Evolutionary conservation across 805 yeast genomes (phyloP).

Genomic region (Sugiyamaella mastotermitis): DNA sequence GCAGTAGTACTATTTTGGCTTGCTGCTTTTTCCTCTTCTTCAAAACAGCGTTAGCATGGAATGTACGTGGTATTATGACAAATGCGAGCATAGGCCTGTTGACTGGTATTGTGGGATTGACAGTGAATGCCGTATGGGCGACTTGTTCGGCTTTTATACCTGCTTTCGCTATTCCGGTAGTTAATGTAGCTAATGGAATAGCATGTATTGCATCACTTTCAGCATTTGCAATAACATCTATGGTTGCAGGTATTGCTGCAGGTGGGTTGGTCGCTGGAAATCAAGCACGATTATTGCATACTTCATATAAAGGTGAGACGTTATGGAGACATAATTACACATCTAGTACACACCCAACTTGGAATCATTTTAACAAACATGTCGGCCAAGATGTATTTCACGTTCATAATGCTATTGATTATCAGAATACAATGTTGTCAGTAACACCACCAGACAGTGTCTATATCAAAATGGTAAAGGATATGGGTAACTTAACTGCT

Average conservation of each 20-base stretch:
- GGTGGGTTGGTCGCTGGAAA: not conserved
- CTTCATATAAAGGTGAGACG: not conserved
- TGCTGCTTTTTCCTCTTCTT: no score
- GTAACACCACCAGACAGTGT: no score
- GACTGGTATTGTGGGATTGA: no score
- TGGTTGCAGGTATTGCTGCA: no score
- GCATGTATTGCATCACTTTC: not conserved
- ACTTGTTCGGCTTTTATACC: not conserved
- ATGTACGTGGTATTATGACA: no score
- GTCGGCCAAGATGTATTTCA: not conserved
- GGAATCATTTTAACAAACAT: not conserved
- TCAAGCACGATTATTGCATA: not conserved
- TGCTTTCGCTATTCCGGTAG: not conserved
- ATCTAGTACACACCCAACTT: not conserved
- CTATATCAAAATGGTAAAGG: no score
- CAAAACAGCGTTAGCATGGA: no score
- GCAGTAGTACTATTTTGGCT: no score
- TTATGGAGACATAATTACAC: not conserved
- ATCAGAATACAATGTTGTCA: not conserved
- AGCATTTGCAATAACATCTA: not conserved
- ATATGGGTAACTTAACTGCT: not conserved
- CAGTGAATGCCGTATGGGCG: no score
- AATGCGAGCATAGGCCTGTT: no score
- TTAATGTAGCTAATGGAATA: not conserved
- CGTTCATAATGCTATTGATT: not conserved